These are phyloP conservation scores for Debaryomyces sp. DNA, from an alignment of 1,139 yeast genomes.

Conservation along the genomic window DNA sequence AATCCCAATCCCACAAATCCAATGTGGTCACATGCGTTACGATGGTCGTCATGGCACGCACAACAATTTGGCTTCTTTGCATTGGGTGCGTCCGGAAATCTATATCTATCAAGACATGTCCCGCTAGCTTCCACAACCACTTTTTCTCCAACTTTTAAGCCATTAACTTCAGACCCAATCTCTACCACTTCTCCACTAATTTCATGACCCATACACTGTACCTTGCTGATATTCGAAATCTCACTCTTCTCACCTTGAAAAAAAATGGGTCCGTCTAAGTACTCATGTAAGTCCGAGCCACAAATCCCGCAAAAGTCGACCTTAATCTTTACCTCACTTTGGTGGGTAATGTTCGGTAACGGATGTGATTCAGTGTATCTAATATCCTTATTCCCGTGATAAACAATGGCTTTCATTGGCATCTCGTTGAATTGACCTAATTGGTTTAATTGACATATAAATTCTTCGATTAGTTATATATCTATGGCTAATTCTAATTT, in stretches of 20 bases:
- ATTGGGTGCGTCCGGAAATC: slow-evolving; percentile 28
- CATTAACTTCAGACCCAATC: slow-evolving; percentile 21
- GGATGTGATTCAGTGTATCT: slow-evolving; percentile 43
- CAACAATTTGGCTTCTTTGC: slow-evolving; percentile 34
- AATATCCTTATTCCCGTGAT: slow-evolving; percentile 52
- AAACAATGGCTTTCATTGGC: slow-evolving; percentile 59
- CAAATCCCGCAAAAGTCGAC: slow-evolving; percentile 61
- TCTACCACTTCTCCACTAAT: slow-evolving; percentile 50
- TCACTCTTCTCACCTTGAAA: slow-evolving; percentile 29
- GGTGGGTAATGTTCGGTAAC: slow-evolving; percentile 45
- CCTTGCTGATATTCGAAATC: slow-evolving; percentile 19
- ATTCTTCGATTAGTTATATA: neutral
- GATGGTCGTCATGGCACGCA: slow-evolving; percentile 47
- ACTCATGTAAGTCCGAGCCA: slow-evolving; percentile 62
- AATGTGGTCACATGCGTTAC: slow-evolving; percentile 49
- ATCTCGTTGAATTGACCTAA: neutral
- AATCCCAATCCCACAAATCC: slow-evolving; percentile 51
- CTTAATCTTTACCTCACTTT: slow-evolving; percentile 53
- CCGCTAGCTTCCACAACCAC: slow-evolving; percentile 50
- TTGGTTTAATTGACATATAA: neutral
- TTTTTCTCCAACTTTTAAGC: slow-evolving; percentile 42
- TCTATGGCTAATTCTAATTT: neutral
- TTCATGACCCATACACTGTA: slow-evolving; percentile 53
- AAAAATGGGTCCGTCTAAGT: slow-evolving; percentile 54
- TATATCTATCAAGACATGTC: slow-evolving; percentile 39